Conservation (phyloP, 2,329 filamentous ascomycete species). For the Talaromyces sp. region DNA sequence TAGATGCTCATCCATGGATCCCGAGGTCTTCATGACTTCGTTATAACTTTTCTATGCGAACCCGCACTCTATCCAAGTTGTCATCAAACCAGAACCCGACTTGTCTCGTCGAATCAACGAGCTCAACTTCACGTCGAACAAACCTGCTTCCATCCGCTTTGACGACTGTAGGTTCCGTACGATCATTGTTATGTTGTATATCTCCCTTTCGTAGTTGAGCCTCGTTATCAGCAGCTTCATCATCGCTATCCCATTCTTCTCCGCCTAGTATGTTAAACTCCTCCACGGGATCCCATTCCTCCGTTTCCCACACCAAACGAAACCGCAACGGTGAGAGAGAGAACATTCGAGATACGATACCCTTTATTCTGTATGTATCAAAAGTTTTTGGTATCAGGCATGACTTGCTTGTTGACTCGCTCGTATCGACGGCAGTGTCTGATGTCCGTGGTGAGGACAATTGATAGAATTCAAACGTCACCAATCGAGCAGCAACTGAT, state of each 20-base stretch:
- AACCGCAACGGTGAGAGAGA: slow-evolving; percentile 58
- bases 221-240: slow-evolving; percentile 35
- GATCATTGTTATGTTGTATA: neutral
- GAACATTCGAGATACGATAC: slow-evolving; percentile 69
- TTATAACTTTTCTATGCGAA: slow-evolving; percentile 59
- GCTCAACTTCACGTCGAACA: slow-evolving; percentile 71
- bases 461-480: slow-evolving; percentile 59
- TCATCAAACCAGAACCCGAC: slow-evolving; percentile 68
- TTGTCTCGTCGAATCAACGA: slow-evolving; percentile 72
- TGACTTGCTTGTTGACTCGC: slow-evolving; percentile 18
- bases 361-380: slow-evolving; percentile 76
- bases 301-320: slow-evolving; percentile 77
- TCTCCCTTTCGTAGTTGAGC: slow-evolving; percentile 33
- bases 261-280: slow-evolving; percentile 57
- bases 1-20: neutral
- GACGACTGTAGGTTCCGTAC: slow-evolving; percentile 15
- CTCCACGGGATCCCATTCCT: slow-evolving; percentile 77
- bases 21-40: neutral
- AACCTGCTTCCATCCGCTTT: slow-evolving; percentile 50
- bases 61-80: slow-evolving; percentile 63
- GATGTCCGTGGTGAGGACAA: slow-evolving; percentile 14
- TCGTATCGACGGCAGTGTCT: neutral
- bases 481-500: slow-evolving; percentile 74
- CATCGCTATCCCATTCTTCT: slow-evolving; percentile 34
- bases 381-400: slow-evolving; percentile 67